A percentile compares a stretch with the other conserved stretches of the same genome.
These are phyloP conservation scores for Tylopilus felleus DNA, from an alignment of 768 basidiomycete genomes.

Conservation along the genomic window DNA sequence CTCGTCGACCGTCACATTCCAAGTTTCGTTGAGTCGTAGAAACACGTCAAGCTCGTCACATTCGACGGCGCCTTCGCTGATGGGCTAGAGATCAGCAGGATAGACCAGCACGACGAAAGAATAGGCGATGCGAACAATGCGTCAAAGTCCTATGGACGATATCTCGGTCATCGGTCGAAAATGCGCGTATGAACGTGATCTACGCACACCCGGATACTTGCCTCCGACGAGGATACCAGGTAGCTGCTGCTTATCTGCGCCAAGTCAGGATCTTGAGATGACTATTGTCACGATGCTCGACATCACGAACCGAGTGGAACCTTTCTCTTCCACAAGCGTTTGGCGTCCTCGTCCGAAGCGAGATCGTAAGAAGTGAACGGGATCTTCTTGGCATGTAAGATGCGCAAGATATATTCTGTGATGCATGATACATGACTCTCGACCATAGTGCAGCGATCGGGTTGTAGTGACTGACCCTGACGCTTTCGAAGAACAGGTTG, in stretches of 20 bases:
- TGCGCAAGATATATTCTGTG: slow-evolving; percentile 76
- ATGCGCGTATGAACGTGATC: neutral
- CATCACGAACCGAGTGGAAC: slow-evolving; percentile 56
- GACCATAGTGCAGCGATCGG: neutral
- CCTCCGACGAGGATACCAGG: slow-evolving; percentile 82
- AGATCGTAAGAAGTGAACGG: slow-evolving; percentile 79
- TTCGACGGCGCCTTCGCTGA: slow-evolving; percentile 84
- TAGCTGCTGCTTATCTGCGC: slow-evolving; percentile 73
- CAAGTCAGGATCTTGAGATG: slow-evolving; percentile 1
- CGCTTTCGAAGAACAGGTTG: slow-evolving; percentile 73
- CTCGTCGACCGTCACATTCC: slow-evolving; percentile 56
- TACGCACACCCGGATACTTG: slow-evolving; percentile 70
- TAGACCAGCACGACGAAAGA: neutral
- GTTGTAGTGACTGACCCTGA: slow-evolving; percentile 52
- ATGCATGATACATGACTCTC: neutral
- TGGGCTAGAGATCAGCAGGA: slow-evolving; percentile 5
- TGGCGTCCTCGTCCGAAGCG: slow-evolving; percentile 80
- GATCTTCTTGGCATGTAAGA: slow-evolving; percentile 84
- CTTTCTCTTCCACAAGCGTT: slow-evolving; percentile 76
- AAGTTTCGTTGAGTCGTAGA: slow-evolving; percentile 69
- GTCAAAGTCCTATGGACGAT: slow-evolving; percentile 51
- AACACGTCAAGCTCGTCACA: slow-evolving; percentile 67
- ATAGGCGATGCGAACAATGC: slow-evolving; percentile 57
- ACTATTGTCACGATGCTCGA: neutral
- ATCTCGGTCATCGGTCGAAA: slow-evolving; percentile 3